Evolutionary conservation across 768 basidiomycete species (phyloP), one percentile per base, ranked within the genome.

Genomic region (Piloderma croceum): DNA sequence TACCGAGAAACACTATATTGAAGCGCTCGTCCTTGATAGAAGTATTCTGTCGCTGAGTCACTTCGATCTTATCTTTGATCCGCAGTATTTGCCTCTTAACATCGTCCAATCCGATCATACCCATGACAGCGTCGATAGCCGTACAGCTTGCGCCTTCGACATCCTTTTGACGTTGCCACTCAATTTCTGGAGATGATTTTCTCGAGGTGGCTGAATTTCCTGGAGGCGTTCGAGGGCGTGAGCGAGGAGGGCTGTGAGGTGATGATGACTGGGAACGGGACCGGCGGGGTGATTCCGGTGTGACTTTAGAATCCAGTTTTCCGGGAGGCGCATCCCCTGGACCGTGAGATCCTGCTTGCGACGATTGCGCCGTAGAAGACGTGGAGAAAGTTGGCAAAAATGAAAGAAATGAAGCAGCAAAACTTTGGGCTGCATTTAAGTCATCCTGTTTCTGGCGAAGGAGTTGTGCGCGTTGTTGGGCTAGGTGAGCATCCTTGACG

Each of bases 81-180:
- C 52, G 48, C n/a, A 86, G 65, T 9, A 83, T 64, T 44, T 81
- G 63, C 6, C 44, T 44, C 55, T 85, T 86, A 42, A 86, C 81
- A 1, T 69, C 61, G 50, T 84, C 82, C 4, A 86, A 67, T 3
- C 83, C 83, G 2, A 70, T 79, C 77, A 86, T 74, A 3, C 57
- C 70, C 82, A 85, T 85, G 47, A 83, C 71, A 3, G 66, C 62
- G 46, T 85, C 83, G 18, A 86, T 73, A n/a, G 71, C 61, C 5
- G 55, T 51, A 42, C 79, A 79, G 18, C 50, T 57, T 2, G 58
- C 73, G 3, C 81, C 80, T 17, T 77, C 70, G 0, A 74, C 40
- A 3, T 55, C 56, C 56, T 85, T 85, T 54, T 76, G 74, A 7
- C 71, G 59, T 41, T 72, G 57, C 83, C 83, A 85, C 38, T 74